Evolutionary conservation across 2,329 filamentous ascomycete species (phyloP), one percentile per base, ranked within the genome.

Genomic region (Davidsoniella neocaledoniae): DNA sequence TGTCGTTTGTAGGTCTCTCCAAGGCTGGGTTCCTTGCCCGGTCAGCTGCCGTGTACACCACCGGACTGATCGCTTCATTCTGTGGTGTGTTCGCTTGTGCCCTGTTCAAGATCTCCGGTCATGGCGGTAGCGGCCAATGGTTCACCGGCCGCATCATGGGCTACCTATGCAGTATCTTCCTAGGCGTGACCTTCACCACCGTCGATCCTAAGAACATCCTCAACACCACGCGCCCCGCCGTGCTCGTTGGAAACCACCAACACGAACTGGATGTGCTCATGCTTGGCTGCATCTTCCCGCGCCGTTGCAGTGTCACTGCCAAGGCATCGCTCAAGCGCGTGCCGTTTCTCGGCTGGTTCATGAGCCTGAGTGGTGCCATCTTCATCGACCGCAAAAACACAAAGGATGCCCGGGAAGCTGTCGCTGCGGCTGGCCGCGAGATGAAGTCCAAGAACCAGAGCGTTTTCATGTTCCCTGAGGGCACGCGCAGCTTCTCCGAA

Each of bases 191-290:
- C 53, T 95, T 96, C 62, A 71, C 76, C 54, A 66, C 94, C 46
- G 73, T 81, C 42, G 86, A 88, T 58, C 63, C 77, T 38, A 62
- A 77, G 53, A 65, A 79, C 56, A 62, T 79, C 57, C 75, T 88
- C 52, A 67, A 68, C 43, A 79, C 71, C 8, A 71, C 70, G 25
- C 77, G 90, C 47, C 91, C 91, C 1, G 88, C 86, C 51, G 83
- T 98, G 51, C 88, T 98, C 60, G 73, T 98, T 57, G 84, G 83
- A 39, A 96, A 96, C 66, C 91, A 98, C 68, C 91, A 98, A 73
- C 86, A 84, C 19, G 91, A 96, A 68, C 77, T 98, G 57, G 91
- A 98, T 62, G 84, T 98, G 39, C 73, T 94, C 53, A 83, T 95
- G 77, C 75, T 98, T 25, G 91, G 87, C 54, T 71, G 73, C 65